Percentiles rank a stretch among this genome's conserved stretches.
These are phyloP conservation scores for Colletotrichum incanum DNA, from an alignment of 2,329 filamentous ascomycete genomes.

Conservation along the genomic window DNA sequence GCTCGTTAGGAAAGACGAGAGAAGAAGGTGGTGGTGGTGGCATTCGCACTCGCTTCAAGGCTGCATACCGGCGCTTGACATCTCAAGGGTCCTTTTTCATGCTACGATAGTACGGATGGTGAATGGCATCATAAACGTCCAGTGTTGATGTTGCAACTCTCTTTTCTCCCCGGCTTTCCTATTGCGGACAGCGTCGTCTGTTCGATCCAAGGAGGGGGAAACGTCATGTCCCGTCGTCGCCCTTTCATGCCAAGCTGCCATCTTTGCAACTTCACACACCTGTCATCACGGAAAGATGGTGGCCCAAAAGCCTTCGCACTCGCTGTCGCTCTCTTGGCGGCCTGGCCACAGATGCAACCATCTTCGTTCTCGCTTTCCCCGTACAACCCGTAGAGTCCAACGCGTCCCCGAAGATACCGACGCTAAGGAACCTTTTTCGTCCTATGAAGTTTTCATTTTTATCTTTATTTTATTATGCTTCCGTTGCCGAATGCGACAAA, in stretches of 20 bases:
- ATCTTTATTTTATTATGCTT: not conserved
- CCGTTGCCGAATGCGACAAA: not conserved
- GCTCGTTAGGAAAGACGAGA: not conserved
- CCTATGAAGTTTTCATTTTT: constrained; percentile 1
- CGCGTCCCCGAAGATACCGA: constrained; percentile 4
- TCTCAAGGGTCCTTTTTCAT: not conserved
- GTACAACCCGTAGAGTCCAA: not conserved
- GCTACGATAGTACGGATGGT: not conserved
- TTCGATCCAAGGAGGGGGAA: not conserved
- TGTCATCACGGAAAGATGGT: constrained; percentile 1
- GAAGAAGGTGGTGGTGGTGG: not conserved
- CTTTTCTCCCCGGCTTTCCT: not conserved
- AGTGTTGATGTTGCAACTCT: not conserved
- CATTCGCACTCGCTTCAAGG: not conserved
- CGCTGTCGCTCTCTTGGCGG: constrained; percentile 8
- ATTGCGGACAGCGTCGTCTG: constrained; percentile 8
- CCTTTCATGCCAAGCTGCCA: constrained; percentile 30
- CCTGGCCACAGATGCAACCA: not conserved
- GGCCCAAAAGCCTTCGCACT: not conserved
- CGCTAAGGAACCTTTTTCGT: constrained; percentile 30
- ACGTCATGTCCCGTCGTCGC: not conserved
- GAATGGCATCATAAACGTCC: not conserved
- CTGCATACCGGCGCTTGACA: not conserved
- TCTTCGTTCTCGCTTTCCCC: not conserved
- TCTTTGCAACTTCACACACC: not conserved